Conservation (phyloP, 495 filamentous ascomycete species). For the Aspergillus affinis region DNA sequence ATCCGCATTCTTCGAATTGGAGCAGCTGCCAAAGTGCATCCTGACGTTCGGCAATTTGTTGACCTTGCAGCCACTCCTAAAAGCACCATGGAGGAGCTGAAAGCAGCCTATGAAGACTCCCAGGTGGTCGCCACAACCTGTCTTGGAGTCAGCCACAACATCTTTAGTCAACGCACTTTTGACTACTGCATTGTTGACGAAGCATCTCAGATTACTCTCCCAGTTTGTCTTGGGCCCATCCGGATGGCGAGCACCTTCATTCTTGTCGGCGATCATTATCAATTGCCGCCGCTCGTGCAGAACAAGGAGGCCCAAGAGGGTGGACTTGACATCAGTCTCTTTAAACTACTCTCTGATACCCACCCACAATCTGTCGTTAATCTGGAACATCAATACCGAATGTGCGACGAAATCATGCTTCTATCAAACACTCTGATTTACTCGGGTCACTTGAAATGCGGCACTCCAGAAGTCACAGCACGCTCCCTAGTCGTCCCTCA, state of each 20-base stretch:
- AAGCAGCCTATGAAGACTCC: constrained; percentile 73
- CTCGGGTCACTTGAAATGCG: constrained; percentile 83
- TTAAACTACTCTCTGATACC: constrained; percentile 85
- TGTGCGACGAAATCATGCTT: constrained; percentile 95
- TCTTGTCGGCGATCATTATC: constrained; percentile 93
- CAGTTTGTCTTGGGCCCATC: constrained; percentile 90
- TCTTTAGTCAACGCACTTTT: constrained; percentile 87
- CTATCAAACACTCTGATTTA: constrained; percentile 94
- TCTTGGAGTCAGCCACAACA: constrained; percentile 79
- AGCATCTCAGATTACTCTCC: constrained; percentile 94
- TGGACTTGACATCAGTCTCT: constrained; percentile 88
- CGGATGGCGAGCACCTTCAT: constrained; percentile 92
- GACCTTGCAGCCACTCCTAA: constrained; percentile 70
- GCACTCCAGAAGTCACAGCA: constrained; percentile 69
- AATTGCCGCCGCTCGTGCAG: constrained; percentile 90
- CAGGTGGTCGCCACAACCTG: constrained; percentile 94
- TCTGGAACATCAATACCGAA: constrained; percentile 94
- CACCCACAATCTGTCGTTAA: constrained; percentile 86
- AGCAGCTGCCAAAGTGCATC: constrained; percentile 76
- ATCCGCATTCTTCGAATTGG: constrained; percentile 84
- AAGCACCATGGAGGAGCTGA: constrained; percentile 77
- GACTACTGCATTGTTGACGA: constrained; percentile 99
- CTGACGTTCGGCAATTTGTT: constrained; percentile 80
- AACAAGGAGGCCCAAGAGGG: constrained; percentile 83
- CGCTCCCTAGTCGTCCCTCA: constrained; percentile 60